phyloP scores from a whole-genome alignment of 2,329 filamentous ascomycete species.

The Colletotrichum endophyticum region DNA sequence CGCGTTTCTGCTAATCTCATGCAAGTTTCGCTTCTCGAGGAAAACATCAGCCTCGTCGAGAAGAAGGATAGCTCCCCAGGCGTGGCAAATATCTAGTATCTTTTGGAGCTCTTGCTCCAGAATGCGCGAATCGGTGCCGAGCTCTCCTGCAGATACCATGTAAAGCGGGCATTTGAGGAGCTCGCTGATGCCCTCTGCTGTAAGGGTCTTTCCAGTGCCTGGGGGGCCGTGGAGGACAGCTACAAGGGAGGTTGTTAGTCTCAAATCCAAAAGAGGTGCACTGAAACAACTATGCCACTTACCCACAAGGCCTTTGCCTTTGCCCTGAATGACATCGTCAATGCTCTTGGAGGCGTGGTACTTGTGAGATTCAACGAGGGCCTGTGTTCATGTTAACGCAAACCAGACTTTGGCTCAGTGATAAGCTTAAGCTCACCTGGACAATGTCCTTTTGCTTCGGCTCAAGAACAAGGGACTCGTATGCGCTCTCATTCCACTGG shows the following conservation, averaged over 20 bases:
- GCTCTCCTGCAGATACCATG: constrained; percentile 16
- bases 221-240: constrained; percentile 83
- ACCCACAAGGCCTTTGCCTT: constrained; percentile 82
- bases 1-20: constrained; percentile 84
- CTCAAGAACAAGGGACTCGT: constrained; percentile 78
- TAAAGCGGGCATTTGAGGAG: constrained; percentile 13
- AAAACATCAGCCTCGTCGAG: constrained; percentile 88
- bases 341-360: constrained; percentile 82
- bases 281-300: constrained; percentile 28
- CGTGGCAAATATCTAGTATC: constrained; percentile 84
- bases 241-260: constrained; percentile 9
- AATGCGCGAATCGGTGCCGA: constrained; percentile 68
- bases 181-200: constrained; percentile 13
- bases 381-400: constrained; percentile 37
- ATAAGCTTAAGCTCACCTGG: constrained; percentile 39
- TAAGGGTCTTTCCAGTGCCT: constrained; percentile 70
- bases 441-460: constrained; percentile 69
- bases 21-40: constrained; percentile 80
- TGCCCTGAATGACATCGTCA: constrained; percentile 82
- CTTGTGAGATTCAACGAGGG: constrained; percentile 83
- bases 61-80: constrained; percentile 84
- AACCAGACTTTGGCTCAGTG: not conserved
- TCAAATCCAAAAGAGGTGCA: not conserved
- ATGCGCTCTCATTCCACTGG: constrained; percentile 83
- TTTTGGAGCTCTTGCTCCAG: constrained; percentile 82